Evolutionary conservation across 805 yeast species (phyloP), one percentile per base, ranked within the genome.

Genomic region (Candida dajiaensis): DNA sequence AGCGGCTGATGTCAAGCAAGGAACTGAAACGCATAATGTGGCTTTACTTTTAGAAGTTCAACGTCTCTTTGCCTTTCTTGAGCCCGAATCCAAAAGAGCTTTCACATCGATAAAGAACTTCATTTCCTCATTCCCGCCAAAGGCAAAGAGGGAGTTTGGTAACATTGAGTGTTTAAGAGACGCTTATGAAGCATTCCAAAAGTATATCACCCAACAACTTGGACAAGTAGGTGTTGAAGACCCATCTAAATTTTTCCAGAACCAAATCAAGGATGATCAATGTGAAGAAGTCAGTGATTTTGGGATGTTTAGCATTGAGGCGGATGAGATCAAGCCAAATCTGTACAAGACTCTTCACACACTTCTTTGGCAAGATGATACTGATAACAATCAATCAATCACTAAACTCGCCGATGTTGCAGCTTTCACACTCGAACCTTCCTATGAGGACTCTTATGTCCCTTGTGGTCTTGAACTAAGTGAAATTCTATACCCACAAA

Each of bases 61-160:
- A 50, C 54, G 73, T 49, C 41, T 65, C 22, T 57, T 70, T 28
- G 72, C 67, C 2, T 69, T 71, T 48, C 51, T 72, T 37, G 65
- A 59, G 21, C 64, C 60, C 3, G 56, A 54, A 12, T 67, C 74
- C 2, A 38, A 54, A 2, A 57, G 77, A 46, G 58, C 68, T 1
- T 72, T 72, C 53, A 62, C 74, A 0, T 70, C 76, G 1, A 57
- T 65, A 13, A 56, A 58, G 15, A 62, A 59, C 38, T 54, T 72
- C 26, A 52, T 65, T 1, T 59, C 55, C 29, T 50, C 67, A 1
- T 54, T 68, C 20, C 65, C 67, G 23, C 56, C 54, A 26, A n/a
- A 51, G 5, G 47, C 51, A 4, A 48, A 48, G 22, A 33, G 38
- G n/a, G 26, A 40, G 13, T 51, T 53, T n/a, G 41, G 40, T 10